Evolutionary conservation across 768 basidiomycete species (phyloP).

Genomic region (Favolaschia claudopus): DNA sequence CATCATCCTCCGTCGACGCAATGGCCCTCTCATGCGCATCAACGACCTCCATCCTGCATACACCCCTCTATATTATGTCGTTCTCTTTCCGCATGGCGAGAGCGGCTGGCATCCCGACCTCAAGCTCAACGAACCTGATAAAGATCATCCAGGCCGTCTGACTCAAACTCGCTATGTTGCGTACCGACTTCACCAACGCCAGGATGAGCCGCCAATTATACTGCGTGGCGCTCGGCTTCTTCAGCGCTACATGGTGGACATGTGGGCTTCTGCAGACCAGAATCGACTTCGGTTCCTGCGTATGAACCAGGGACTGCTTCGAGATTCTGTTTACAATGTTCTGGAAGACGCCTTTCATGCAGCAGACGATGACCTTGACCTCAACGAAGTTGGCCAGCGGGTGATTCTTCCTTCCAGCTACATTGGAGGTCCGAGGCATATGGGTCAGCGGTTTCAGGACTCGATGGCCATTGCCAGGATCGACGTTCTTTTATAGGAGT

Average conservation of each 20-base stretch:
- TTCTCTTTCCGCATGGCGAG: conserved; percentile 42
- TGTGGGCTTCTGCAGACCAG: conserved; percentile 44
- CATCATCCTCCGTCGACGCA: conserved; percentile 13
- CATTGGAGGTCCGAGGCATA: conserved; percentile 34
- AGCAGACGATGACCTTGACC: conserved; percentile 25
- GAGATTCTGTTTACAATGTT: conserved; percentile 41
- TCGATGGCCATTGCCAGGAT: conserved; percentile 50
- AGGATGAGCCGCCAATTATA: conserved; percentile 32
- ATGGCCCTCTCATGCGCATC: conserved; percentile 32
- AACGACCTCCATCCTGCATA: conserved; percentile 34
- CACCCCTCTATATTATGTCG: conserved; percentile 41
- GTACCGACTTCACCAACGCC: conserved; percentile 38
- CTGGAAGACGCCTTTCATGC: conserved; percentile 31
- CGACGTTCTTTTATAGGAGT: conserved; percentile 40
- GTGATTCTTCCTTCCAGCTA: conserved; percentile 33
- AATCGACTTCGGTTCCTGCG: conserved; percentile 35
- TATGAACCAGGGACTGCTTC: conserved; percentile 37
- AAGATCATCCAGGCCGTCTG: conserved; percentile 26
- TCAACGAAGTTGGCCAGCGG: conserved; percentile 31
- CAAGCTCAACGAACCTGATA: background rate
- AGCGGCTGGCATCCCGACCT: conserved; percentile 38
- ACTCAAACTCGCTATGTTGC: conserved; percentile 40
- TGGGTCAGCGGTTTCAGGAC: conserved; percentile 45
- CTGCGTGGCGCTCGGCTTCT: conserved; percentile 45
- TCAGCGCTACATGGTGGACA: conserved; percentile 48